These are phyloP conservation scores for Floccularia luteovirens DNA, from an alignment of 768 basidiomycete species.

Conservation along the genomic window DNA sequence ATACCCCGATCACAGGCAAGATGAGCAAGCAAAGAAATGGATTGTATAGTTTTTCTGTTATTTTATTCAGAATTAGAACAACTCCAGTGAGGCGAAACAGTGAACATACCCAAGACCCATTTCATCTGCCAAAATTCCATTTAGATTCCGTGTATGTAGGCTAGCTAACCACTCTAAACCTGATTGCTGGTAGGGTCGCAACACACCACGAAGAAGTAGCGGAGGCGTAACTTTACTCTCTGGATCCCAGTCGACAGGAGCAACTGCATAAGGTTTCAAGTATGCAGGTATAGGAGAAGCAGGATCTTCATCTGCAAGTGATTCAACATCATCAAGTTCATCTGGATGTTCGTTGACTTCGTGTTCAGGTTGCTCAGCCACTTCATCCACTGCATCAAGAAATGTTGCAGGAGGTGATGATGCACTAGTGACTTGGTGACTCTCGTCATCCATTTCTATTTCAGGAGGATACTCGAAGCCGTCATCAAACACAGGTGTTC, in stretches of 20 bases:
- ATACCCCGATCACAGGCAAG: slow-evolving; percentile 86
- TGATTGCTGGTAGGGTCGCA: slow-evolving; percentile 90
- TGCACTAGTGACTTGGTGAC: neutral
- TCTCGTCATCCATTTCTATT: neutral
- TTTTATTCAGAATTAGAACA: neutral
- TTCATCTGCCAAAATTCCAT: slow-evolving; percentile 86
- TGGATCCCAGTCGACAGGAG: slow-evolving; percentile 61
- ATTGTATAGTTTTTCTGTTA: slow-evolving; percentile 89
- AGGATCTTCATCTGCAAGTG: slow-evolving; percentile 20
- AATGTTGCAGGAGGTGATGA: neutral
- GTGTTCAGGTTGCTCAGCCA: neutral
- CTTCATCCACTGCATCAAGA: slow-evolving; percentile 2
- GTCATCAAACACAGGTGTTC: neutral
- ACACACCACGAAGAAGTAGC: slow-evolving; percentile 73
- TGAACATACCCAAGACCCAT: slow-evolving; percentile 90
- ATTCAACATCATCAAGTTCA: slow-evolving; percentile 12
- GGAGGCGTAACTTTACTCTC: slow-evolving; percentile 53
- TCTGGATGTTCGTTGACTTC: slow-evolving; percentile 1
- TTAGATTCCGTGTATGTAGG: slow-evolving; percentile 72
- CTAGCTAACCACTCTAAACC: slow-evolving; percentile 94
- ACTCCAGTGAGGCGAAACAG: neutral
- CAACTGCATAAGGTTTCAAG: slow-evolving; percentile 62
- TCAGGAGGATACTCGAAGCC: neutral
- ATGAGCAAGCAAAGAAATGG: slow-evolving; percentile 89
- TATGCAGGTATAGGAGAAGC: slow-evolving; percentile 39